These are phyloP conservation scores for Persicaria maculosa DNA, from an alignment of 148 eudicot genomes.

Conservation along the genomic window DNA sequence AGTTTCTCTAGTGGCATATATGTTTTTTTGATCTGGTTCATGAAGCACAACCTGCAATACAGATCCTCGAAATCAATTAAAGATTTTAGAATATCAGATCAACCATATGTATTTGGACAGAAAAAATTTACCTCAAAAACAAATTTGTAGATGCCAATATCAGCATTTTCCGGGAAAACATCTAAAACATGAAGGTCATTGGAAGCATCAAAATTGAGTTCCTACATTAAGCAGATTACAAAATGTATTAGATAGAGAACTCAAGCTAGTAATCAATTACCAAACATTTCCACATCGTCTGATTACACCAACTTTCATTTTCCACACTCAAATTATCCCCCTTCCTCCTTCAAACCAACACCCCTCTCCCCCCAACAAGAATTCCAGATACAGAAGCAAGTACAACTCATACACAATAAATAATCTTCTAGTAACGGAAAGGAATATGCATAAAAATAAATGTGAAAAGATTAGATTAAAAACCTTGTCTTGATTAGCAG, in stretches of 20 bases:
- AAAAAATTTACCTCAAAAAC: constrained; percentile 53
- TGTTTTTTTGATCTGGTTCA: constrained; percentile 50
- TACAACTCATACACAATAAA: neutral
- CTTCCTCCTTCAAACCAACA: too few species aligned
- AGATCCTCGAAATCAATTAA: constrained; percentile 1
- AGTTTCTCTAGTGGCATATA: constrained; percentile 62
- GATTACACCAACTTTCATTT: constrained; percentile 1
- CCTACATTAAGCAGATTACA: constrained; percentile 30
- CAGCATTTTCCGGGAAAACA: constrained; percentile 49
- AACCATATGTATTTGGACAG: neutral
- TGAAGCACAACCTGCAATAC: constrained; percentile 56
- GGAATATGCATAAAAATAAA: neutral
- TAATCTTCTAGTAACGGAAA: neutral
- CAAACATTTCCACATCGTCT: neutral
- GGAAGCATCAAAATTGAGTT: constrained; percentile 62
- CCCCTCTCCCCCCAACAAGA: too few species aligned
- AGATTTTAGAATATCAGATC: constrained; percentile 11
- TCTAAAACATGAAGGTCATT: constrained; percentile 61
- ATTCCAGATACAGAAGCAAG: constrained; percentile 9
- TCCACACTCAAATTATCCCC: neutral
- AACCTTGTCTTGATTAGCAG: constrained; percentile 43
- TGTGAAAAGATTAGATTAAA: constrained; percentile 1
- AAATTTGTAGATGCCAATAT: constrained; percentile 72
- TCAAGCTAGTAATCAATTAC: neutral
- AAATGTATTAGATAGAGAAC: constrained; percentile 10